Conservation (phyloP, 2,329 filamentous ascomycete species). For the Microsporum audouinii region DNA sequence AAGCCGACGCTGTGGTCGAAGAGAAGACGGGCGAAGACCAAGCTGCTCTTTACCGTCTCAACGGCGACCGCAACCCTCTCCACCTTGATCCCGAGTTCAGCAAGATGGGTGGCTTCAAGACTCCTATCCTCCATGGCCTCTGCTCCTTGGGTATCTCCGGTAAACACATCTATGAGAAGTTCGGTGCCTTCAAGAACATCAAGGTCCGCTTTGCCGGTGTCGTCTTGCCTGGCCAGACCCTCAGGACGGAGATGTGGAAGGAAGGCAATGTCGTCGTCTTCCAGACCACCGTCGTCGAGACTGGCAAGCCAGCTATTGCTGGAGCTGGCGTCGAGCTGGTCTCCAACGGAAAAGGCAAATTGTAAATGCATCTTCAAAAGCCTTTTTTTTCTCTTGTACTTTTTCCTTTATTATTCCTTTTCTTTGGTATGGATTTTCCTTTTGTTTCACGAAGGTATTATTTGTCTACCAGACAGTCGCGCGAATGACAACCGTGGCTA, state of each 20-base stretch:
- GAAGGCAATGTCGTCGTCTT: slow-evolving; percentile 69
- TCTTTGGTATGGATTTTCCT: neutral
- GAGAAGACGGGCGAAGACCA: slow-evolving; percentile 81
- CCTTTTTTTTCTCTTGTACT: neutral
- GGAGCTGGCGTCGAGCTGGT: slow-evolving; percentile 63
- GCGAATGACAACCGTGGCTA: neutral
- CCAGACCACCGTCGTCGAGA: slow-evolving; percentile 83
- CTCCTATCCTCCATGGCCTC: slow-evolving; percentile 89
- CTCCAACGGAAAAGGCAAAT: slow-evolving; percentile 10
- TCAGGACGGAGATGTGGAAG: slow-evolving; percentile 91
- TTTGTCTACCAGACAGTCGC: neutral
- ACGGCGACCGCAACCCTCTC: slow-evolving; percentile 89
- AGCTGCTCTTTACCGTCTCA: slow-evolving; percentile 83
- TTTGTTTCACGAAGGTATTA: neutral
- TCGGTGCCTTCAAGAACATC: slow-evolving; percentile 75
- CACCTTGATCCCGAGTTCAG: slow-evolving; percentile 92
- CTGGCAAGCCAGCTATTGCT: slow-evolving; percentile 75
- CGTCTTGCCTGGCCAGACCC: slow-evolving; percentile 77
- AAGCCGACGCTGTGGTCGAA: slow-evolving; percentile 72
- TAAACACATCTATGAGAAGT: slow-evolving; percentile 79
- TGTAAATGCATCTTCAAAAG: slow-evolving; percentile 7
- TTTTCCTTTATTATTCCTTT: neutral
- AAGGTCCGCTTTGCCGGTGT: slow-evolving; percentile 85
- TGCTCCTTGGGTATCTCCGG: slow-evolving; percentile 86
- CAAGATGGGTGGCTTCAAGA: slow-evolving; percentile 90